Base-by-base conservation (phyloP, 1,284 basidiomycete genomes). In the Ceratobasidium sp. region DNA sequence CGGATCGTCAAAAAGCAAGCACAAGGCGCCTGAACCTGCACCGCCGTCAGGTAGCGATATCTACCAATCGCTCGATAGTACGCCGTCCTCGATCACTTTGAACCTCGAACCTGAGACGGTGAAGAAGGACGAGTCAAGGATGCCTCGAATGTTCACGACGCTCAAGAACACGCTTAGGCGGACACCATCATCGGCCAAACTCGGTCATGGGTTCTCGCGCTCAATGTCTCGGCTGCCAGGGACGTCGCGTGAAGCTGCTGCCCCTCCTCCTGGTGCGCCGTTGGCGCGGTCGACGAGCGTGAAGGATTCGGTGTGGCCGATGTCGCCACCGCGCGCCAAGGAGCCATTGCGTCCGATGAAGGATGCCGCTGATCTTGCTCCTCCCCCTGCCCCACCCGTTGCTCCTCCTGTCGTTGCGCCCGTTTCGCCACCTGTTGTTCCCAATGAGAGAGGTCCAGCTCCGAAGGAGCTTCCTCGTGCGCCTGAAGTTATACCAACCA, bases 141-240 rank as follows among this genome's bases (percentile, higher is more conserved):
- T 67, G 64, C 64, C 49, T 14, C 35, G 67, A 32, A 50, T 71
- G 55, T 50, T 71, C 49, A 32, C 67, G 44, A 18, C 67, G 30
- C 8, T 71, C 55, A 71, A 59, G 55, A 58, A 58, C 26, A 21
- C 54, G 46, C 30, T 71, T 30, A 13, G 67, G 8, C 43, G 67
- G 18, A 71, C 54, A 28, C 67, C 67, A 8, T 71, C 67, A n/a
- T 38, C 55, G 32, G 26, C 67, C 46, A 71, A 71, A 44, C 30
- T 71, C n/a, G 32, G 67, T 21, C 67, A 71, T 28, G 14, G 23
- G 8, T 47, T 58, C 4, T 71, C 67, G 4, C 55, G 46, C 16
- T 71, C 67, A 8, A 71, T 71, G 55, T 71, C 67, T n/a, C 55
- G 55, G 21, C 38, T 71, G 14, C 67, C 67, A 21, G 55, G 54